phyloP scores from a whole-genome alignment of 148 eudicot species.

The Tetragonia tetragonoides region DNA sequence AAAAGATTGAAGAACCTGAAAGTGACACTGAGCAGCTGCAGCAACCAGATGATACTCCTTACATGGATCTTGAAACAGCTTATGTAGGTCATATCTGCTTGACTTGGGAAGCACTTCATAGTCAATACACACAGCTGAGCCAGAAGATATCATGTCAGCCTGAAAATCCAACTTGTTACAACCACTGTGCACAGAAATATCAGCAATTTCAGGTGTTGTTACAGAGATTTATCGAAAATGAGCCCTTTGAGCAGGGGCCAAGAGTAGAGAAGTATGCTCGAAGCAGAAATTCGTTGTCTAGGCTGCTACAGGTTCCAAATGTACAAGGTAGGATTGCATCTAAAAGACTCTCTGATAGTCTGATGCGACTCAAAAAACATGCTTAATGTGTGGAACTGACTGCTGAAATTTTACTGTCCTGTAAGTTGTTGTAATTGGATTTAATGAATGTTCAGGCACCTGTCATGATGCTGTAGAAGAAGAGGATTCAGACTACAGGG shows the following conservation, averaged over 20 bases:
- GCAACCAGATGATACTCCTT: slow-evolving; percentile 51
- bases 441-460: slow-evolving; percentile 39
- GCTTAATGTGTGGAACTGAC: not conserved
- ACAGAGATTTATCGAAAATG: slow-evolving; percentile 89
- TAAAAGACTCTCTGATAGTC: not conserved
- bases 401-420: not conserved
- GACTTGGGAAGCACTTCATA: slow-evolving; percentile 96
- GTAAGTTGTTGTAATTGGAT: not conserved
- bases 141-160: slow-evolving; percentile 77
- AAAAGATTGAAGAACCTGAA: slow-evolving; percentile 57
- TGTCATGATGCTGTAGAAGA: slow-evolving; percentile 37
- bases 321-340: slow-evolving; percentile 52
- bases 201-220: slow-evolving; percentile 92
- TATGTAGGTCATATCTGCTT: slow-evolving; percentile 88
- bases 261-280: slow-evolving; percentile 83
- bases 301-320: slow-evolving; percentile 81
- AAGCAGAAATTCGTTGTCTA: slow-evolving; percentile 63
- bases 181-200: slow-evolving; percentile 81
- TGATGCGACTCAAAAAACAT: not conserved
- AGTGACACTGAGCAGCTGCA: slow-evolving; percentile 79
- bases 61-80: slow-evolving; percentile 73
- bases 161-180: slow-evolving; percentile 63
- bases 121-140: slow-evolving; percentile 76
- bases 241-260: slow-evolving; percentile 77
- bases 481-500: slow-evolving; percentile 52